Evolutionary conservation across 371 early-diverging fungal genomes (phyloP).

Genomic region (Catenaria anguillulae): DNA sequence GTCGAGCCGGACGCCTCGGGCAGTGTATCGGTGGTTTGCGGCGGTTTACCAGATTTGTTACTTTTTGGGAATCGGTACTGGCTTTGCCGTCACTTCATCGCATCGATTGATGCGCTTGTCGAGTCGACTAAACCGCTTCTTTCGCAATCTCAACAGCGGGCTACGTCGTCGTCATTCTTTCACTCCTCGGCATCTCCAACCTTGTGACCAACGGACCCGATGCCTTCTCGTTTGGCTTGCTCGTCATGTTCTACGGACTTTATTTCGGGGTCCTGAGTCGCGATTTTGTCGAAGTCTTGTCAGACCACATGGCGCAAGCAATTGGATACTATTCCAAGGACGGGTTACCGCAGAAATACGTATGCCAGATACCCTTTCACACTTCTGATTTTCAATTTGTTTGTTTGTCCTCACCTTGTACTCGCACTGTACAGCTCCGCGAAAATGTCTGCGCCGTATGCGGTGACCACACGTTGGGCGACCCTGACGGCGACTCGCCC

Average conservation of each 20-base stretch:
- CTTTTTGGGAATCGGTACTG: constrained; percentile 17
- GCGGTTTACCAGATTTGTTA: constrained; percentile 32
- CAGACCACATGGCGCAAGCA: constrained; percentile 22
- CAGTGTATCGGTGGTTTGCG: constrained; percentile 42
- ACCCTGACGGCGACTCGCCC: constrained; percentile 1
- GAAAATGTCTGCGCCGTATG: constrained; percentile 30
- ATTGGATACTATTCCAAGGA: constrained; percentile 11
- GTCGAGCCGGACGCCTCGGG: constrained; percentile 29
- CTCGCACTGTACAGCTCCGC: constrained; percentile 13
- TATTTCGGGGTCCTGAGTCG: constrained; percentile 30
- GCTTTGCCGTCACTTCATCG: no score
- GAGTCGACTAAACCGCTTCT: no score
- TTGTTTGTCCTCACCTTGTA: not conserved
- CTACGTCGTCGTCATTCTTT: constrained; percentile 23
- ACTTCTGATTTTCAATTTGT: not conserved
- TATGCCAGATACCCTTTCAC: no score
- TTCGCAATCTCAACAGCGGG: no score
- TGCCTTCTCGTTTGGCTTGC: constrained; percentile 21
- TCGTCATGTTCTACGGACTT: constrained; percentile 40
- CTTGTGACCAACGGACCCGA: constrained; percentile 16
- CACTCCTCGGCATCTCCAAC: constrained; percentile 32
- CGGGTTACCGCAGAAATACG: not conserved
- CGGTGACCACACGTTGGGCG: constrained; percentile 16
- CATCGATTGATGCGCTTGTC: no score
- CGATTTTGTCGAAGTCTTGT: constrained; percentile 8